Conservation (phyloP, 2,329 filamentous ascomycete genomes). For the Alternaria gaisen region DNA sequence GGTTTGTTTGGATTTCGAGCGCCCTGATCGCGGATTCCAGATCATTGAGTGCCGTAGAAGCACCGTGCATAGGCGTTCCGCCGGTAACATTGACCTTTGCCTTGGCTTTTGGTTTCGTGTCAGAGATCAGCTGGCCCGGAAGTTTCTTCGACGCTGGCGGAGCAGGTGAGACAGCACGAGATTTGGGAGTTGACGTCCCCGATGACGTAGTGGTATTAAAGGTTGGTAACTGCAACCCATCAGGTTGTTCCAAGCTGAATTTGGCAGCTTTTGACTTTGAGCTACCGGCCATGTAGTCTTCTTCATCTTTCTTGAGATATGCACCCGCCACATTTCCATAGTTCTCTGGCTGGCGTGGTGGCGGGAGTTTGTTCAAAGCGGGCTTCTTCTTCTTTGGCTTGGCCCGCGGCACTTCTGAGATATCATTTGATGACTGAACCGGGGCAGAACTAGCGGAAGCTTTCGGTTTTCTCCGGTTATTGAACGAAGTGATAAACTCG, state of each 20-base stretch:
- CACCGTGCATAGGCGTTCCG: constrained; percentile 82
- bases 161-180: constrained; percentile 53
- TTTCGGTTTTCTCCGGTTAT: constrained; percentile 65
- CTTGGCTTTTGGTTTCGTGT: constrained; percentile 65
- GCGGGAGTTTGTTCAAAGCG: constrained; percentile 50
- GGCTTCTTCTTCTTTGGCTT: constrained; percentile 55
- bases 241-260: constrained; percentile 62
- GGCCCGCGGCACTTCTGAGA: constrained; percentile 44
- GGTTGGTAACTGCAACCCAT: constrained; percentile 49
- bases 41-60: constrained; percentile 75
- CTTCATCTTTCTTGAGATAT: constrained; percentile 78
- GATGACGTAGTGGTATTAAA: constrained; percentile 35
- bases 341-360: constrained; percentile 62
- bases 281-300: constrained; percentile 73
- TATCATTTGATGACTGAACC: constrained; percentile 26
- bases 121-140: constrained; percentile 82
- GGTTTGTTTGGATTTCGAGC: constrained; percentile 92
- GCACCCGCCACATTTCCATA: constrained; percentile 71
- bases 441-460: constrained; percentile 30
- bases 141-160: constrained; percentile 62
- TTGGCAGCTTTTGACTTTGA: constrained; percentile 52
- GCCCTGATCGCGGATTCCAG: constrained; percentile 82
- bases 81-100: constrained; percentile 78
- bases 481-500: constrained; percentile 78
- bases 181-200: constrained; percentile 46